Conservation (phyloP, 108 stramenopile genomes). For the Stephanodiscus triporus region DNA sequence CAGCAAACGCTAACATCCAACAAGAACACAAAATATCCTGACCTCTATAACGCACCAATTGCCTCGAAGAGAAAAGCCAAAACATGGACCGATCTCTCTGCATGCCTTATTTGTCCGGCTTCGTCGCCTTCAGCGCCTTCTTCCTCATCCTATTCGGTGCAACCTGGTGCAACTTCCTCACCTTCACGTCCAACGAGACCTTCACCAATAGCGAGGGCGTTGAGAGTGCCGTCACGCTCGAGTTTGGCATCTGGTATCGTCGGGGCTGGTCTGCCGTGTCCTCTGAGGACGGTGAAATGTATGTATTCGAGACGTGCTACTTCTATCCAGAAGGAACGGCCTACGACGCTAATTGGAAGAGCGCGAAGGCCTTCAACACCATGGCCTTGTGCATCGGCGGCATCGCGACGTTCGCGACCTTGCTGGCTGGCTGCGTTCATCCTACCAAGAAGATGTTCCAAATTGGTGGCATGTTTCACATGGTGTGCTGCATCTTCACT, state of each 20-base stretch:
- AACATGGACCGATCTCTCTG: too few relatives aligned
- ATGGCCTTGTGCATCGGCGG: constrained; percentile 50
- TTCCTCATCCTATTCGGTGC: too few relatives aligned
- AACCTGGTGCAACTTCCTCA: too few relatives aligned
- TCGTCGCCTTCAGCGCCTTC: too few relatives aligned
- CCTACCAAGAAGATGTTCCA: background rate
- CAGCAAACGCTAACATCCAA: too few relatives aligned
- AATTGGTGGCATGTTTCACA: constrained; percentile 21
- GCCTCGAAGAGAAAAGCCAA: background rate
- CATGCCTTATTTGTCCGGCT: too few relatives aligned
- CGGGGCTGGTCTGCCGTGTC: background rate
- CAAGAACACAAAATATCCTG: too few relatives aligned
- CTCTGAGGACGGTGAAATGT: background rate
- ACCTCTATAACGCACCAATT: background rate
- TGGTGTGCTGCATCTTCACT: constrained; percentile 47
- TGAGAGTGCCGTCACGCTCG: too few relatives aligned
- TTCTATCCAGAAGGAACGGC: constrained; percentile 22
- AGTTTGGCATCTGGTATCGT: too few relatives aligned
- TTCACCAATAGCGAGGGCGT: too few relatives aligned
- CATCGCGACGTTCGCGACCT: constrained; percentile 31
- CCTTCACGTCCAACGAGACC: background rate
- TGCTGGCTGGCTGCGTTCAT: constrained; percentile 34
- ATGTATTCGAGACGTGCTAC: constrained; percentile 16
- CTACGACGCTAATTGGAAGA: constrained; percentile 47
- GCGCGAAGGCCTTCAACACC: constrained; percentile 41